Conservation (phyloP, 176 grass and related monocot species). For the Oryza glaberrima region DNA sequence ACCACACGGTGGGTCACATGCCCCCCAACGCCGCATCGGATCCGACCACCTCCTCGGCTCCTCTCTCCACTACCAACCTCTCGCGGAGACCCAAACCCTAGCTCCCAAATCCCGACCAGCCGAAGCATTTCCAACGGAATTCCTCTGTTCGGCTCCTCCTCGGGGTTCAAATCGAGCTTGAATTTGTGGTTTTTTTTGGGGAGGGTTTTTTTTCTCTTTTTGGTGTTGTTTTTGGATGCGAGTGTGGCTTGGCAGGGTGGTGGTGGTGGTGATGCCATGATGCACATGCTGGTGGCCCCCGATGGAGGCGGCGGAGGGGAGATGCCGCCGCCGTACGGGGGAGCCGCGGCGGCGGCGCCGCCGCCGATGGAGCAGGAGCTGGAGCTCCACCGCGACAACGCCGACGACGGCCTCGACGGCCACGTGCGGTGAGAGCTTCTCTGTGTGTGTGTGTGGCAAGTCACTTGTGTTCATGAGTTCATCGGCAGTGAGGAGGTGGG, state of each 20-base stretch:
- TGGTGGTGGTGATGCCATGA: slow-evolving; percentile 57
- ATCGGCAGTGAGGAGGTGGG: neutral
- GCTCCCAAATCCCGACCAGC: slow-evolving; percentile 36
- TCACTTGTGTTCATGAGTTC: neutral
- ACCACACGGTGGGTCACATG: slow-evolving; percentile 39
- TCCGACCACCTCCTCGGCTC: slow-evolving; percentile 31
- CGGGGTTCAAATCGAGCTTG: neutral
- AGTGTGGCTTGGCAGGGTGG: slow-evolving; percentile 39
- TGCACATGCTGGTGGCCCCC: slow-evolving; percentile 63
- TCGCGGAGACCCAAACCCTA: slow-evolving; percentile 53
- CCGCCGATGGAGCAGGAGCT: slow-evolving; percentile 47
- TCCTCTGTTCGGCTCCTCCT: neutral
- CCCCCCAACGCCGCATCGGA: slow-evolving; percentile 37
- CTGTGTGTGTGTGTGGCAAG: slow-evolving; percentile 9
- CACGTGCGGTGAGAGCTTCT: slow-evolving; percentile 51
- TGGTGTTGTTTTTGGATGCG: neutral
- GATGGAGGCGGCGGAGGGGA: slow-evolving; percentile 49
- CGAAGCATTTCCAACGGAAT: slow-evolving; percentile 10
- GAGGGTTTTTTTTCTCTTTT: slow-evolving; percentile 24
- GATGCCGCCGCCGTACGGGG: slow-evolving; percentile 34
- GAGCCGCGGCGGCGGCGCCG: neutral
- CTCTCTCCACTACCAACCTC: slow-evolving; percentile 23
- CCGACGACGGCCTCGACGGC: slow-evolving; percentile 52
- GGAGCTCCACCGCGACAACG: slow-evolving; percentile 50
- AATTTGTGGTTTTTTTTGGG: neutral